Evolutionary conservation across 2,329 filamentous ascomycete species (phyloP), one percentile per base, ranked within the genome.

Genomic region (Phialocephala sp.): DNA sequence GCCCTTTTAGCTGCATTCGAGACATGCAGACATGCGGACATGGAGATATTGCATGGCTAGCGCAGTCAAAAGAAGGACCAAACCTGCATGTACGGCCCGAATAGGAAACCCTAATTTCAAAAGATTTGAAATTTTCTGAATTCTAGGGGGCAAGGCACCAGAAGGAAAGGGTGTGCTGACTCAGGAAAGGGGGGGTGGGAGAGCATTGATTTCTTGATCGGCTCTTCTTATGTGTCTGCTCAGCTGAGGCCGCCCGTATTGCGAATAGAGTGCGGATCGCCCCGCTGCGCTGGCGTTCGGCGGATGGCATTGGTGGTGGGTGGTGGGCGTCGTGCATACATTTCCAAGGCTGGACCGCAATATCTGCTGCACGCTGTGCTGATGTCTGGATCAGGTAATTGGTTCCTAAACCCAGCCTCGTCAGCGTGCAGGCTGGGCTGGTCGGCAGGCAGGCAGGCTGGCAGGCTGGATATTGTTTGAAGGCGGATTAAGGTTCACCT

Each of bases 1-100:
- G 22, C 41, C 41, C 41, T 43, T 43, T 43, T 43, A 43, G 41
- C 27, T 56, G 52, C 52, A 56, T 35, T 12, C n/a, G 27, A 56
- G 52, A 55, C 18, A 47, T 47, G 43, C 50, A 55, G 14, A 55
- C 9, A 18, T 41, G 50, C 32, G 9, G 27, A 32, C 27, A 32
- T 32, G 27, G 3, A 32, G 27, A 32, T 6, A 32, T 32, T 32
- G 32, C 32, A 36, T 32, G 20, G 50, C 50, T 55, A 36, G 27
- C 27, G 32, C 9, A 9, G 50, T 32, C 8, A n/a, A 56, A 37
- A 56, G 15, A n/a, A 37, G 52, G 14, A 37, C 27, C 8, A 35
- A 15, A 24, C 6, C 8, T 8, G 14, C 11, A 15, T 36, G 52
- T 56, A 37, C 6, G 52, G 35, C 35, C 35, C 14, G 18, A 37